Evolutionary conservation across 2,329 filamentous ascomycete species (phyloP).

Genomic region (Akanthomyces dipterigenus): DNA sequence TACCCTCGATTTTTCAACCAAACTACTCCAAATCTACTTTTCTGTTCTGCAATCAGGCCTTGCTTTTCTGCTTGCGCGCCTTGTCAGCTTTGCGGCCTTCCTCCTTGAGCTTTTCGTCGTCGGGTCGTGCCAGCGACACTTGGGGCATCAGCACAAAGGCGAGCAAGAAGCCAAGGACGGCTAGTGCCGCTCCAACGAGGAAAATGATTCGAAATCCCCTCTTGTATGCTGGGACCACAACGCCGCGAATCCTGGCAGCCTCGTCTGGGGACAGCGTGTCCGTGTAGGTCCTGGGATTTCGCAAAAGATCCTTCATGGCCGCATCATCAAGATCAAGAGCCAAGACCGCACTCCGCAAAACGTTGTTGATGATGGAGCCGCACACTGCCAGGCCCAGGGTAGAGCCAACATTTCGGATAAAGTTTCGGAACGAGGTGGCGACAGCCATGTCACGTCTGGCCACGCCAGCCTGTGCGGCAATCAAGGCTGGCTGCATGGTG

Average conservation of each 20-base stretch:
- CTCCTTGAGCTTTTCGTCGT: conserved; percentile 31
- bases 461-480: conserved; percentile 51
- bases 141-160: conserved; percentile 35
- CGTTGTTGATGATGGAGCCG: conserved; percentile 34
- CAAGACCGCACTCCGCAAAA: conserved; percentile 25
- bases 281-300: conserved; percentile 28
- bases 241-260: conserved; percentile 22
- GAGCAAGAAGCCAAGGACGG: conserved; percentile 29
- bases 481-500: conserved; percentile 42
- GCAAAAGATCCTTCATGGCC: conserved; percentile 22
- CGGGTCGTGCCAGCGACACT: conserved; percentile 29
- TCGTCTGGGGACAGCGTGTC: conserved; percentile 21
- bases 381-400: conserved; percentile 34
- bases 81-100: conserved; percentile 20
- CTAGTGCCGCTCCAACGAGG: conserved; percentile 29
- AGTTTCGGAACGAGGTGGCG: conserved; percentile 37
- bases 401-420: conserved; percentile 33
- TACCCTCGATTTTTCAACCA: fast-evolving
- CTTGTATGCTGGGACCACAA: conserved; percentile 30
- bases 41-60: neutral
- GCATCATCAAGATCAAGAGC: conserved; percentile 19
- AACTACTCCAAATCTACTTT: neutral
- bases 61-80: conserved; percentile 7
- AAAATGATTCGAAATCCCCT: conserved; percentile 32
- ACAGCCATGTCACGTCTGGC: conserved; percentile 40